Evolutionary conservation across 2,329 filamentous ascomycete genomes (phyloP).

Genomic region (Fusarium sp.): DNA sequence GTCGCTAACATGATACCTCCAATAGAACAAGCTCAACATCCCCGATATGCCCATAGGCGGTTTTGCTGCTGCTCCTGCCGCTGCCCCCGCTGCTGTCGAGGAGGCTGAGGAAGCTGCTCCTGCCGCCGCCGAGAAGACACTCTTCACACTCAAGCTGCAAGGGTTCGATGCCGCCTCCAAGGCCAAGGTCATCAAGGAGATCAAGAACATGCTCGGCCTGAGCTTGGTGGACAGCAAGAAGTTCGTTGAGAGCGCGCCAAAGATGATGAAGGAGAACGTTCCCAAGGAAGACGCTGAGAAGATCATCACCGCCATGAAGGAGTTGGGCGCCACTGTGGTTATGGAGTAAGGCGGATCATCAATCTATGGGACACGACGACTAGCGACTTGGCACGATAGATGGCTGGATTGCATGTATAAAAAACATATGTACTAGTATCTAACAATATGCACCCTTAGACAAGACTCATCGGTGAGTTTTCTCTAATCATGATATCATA

Average conservation of each 20-base stretch:
- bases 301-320: slow-evolving; percentile 95
- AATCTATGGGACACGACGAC: slow-evolving; percentile 29
- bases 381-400: slow-evolving; percentile 49
- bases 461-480: slow-evolving; percentile 29
- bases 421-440: slow-evolving; percentile 53
- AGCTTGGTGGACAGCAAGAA: slow-evolving; percentile 99
- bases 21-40: slow-evolving; percentile 91
- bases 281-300: slow-evolving; percentile 99
- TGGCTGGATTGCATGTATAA: slow-evolving; percentile 54
- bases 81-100: slow-evolving; percentile 71
- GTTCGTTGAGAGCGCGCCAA: slow-evolving; percentile 97
- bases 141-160: slow-evolving; percentile 96
- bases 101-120: slow-evolving; percentile 91
- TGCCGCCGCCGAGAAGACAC: slow-evolving; percentile 91
- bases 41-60: slow-evolving; percentile 96
- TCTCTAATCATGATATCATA: slow-evolving; percentile 33
- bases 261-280: slow-evolving; percentile 98
- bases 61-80: slow-evolving; percentile 76
- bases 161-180: slow-evolving; percentile 89
- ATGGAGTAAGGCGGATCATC: slow-evolving; percentile 77
- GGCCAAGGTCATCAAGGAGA: slow-evolving; percentile 99
- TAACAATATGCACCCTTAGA: slow-evolving; percentile 44
- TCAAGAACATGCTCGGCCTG: slow-evolving; percentile 94
- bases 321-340: slow-evolving; percentile 83
- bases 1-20: slow-evolving; percentile 28